Evolutionary conservation across 2,329 filamentous ascomycete species (phyloP), one percentile per base, ranked within the genome.

Genomic region (Phoma sp.): DNA sequence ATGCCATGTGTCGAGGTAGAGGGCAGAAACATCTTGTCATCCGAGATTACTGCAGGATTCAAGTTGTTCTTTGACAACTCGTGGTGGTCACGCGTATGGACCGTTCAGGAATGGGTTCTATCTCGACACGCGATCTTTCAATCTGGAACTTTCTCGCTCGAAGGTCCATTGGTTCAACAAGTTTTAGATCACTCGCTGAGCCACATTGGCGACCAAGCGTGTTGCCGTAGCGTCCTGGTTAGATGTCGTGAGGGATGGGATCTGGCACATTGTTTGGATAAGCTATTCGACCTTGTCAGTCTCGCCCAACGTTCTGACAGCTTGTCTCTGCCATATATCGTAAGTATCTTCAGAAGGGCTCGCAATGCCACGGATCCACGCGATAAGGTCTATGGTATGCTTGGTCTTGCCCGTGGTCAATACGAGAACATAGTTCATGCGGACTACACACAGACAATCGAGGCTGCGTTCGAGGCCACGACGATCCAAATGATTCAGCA

Each of bases 11-110:
- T 33, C 6, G 25, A 40, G 7, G 36, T 40, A 13, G 45, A 47
- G 10, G 19, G 7, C 1, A 17, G 17, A 17, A 10, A 19, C 6
- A n/a, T 33, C 19, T 2, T 19, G 5, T 48, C 45, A 2, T 8
- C 45, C 6, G 12, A 19, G 1, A 24, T 48, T 15, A 12, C 4
- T 13, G 15, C 8, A 1, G 44, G 33, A 3, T 2, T 47, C 4
- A 22, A 31, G 6, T 5, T 2, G 6, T 33, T 48, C 21, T 40
- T 48, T 13, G 8, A 19, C 5, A 9, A 17, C 17, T 4, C 27
- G 1, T 47, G 44, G 44, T 47, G 44, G 44, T 38, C 44, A 17
- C 45, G 45, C 17, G 19, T 47, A 4, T 47, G 44, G 44, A 47
- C 44, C 4, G 4, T 47, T 15, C 45, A 48, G 21, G 45, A 48